These are phyloP conservation scores for Voacanga thouarsii DNA, from an alignment of 257 asterid species.

Conservation along the genomic window DNA sequence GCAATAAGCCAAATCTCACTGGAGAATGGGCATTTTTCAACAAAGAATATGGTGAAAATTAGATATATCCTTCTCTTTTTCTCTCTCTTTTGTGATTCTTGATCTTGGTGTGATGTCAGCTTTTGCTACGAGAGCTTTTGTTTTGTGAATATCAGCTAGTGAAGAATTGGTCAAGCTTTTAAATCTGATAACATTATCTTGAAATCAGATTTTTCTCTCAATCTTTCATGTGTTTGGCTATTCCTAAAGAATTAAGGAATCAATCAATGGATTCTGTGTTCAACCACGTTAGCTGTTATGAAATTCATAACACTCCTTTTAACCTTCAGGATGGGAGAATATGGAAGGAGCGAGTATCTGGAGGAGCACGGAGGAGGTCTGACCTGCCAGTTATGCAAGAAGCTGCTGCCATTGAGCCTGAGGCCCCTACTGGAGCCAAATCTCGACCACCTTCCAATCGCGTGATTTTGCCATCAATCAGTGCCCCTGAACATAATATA, in stretches of 20 bases:
- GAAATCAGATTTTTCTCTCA: neutral
- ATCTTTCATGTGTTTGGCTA: neutral
- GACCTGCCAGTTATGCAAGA: slow-evolving; percentile 52
- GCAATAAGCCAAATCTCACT: too few relatives aligned
- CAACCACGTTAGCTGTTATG: neutral
- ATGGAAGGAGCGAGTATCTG: slow-evolving; percentile 90
- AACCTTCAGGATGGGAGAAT: slow-evolving; percentile 77
- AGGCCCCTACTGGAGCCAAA: slow-evolving; percentile 29
- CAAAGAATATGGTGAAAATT: neutral
- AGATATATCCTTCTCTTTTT: neutral
- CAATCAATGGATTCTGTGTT: neutral
- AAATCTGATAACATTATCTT: neutral
- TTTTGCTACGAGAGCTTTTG: too few relatives aligned
- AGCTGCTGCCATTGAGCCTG: slow-evolving; percentile 35
- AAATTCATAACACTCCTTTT: neutral
- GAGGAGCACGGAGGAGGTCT: slow-evolving; percentile 44
- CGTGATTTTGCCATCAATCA: slow-evolving; percentile 41
- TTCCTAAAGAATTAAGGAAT: neutral
- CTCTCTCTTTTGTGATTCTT: too few relatives aligned
- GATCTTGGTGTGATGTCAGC: too few relatives aligned
- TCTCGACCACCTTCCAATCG: slow-evolving; percentile 50
- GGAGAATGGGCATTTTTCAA: too few relatives aligned
- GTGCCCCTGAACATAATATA: slow-evolving; percentile 47
- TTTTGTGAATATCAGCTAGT: neutral
- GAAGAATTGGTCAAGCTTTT: neutral